Evolutionary conservation across 192 early-diverging fungal genomes (phyloP).

Genomic region (Phycomyces nitens): DNA sequence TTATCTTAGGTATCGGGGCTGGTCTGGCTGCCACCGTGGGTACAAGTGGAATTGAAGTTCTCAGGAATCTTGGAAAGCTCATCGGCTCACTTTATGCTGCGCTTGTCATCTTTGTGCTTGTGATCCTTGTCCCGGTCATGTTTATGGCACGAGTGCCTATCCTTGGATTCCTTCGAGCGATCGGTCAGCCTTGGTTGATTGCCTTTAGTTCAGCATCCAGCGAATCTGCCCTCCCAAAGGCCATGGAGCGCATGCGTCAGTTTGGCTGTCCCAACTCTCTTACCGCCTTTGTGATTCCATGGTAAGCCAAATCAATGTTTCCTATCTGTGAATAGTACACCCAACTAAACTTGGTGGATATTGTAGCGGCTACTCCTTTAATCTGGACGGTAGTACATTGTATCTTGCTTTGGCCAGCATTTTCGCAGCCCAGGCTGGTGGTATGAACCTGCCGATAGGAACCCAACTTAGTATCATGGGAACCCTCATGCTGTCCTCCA

Average conservation of each 20-base stretch:
- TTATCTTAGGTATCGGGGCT: constrained; percentile 42
- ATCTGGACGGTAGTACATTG: constrained; percentile 73
- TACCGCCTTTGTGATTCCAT: constrained; percentile 63
- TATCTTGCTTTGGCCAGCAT: constrained; percentile 65
- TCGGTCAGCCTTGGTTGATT: constrained; percentile 62
- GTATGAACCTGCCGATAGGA: constrained; percentile 44
- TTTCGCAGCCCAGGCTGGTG: constrained; percentile 66
- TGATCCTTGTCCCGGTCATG: constrained; percentile 57
- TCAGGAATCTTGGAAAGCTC: constrained; percentile 60
- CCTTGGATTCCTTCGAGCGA: constrained; percentile 46
- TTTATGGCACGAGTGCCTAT: constrained; percentile 54
- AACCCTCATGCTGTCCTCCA: constrained; percentile 64
- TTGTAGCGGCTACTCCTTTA: constrained; percentile 67
- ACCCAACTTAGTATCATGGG: constrained; percentile 66
- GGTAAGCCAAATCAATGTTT: background rate
- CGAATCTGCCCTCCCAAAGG: constrained; percentile 67
- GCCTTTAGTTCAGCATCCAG: constrained; percentile 72
- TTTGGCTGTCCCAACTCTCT: constrained; percentile 67
- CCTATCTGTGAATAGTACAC: background rate
- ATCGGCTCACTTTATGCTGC: constrained; percentile 61
- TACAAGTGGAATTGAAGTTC: constrained; percentile 52
- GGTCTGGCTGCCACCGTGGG: constrained; percentile 56
- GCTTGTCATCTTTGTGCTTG: constrained; percentile 53
- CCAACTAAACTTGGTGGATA: background rate
- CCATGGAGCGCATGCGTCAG: constrained; percentile 64